phyloP scores from a whole-genome alignment of 2,329 filamentous ascomycete species.

The Neocucurbitaria cava region DNA sequence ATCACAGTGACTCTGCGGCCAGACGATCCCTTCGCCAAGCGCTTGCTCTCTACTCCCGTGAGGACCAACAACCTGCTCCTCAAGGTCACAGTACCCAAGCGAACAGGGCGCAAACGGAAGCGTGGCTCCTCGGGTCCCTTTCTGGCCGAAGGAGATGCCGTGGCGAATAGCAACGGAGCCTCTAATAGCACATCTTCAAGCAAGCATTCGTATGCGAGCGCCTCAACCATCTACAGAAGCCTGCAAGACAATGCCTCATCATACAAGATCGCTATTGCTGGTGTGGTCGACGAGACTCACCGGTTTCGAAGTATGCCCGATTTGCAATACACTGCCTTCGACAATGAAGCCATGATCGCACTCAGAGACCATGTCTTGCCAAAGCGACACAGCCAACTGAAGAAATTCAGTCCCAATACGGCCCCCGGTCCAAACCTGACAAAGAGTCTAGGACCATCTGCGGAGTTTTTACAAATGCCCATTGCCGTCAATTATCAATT shows the following conservation, averaged over 20 bases:
- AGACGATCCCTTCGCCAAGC: conserved; percentile 78
- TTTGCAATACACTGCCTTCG: conserved; percentile 78
- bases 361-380: conserved; percentile 75
- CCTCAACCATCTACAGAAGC: conserved; percentile 62
- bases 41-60: conserved; percentile 77
- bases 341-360: conserved; percentile 72
- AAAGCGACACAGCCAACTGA: conserved; percentile 68
- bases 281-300: conserved; percentile 79
- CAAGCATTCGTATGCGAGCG: conserved; percentile 23
- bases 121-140: conserved; percentile 74
- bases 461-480: conserved; percentile 75
- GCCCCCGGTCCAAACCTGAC: conserved; percentile 62
- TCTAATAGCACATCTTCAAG: not conserved
- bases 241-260: conserved; percentile 73
- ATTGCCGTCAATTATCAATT: conserved; percentile 77
- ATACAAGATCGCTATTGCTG: conserved; percentile 74
- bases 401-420: conserved; percentile 64
- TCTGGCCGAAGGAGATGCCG: conserved; percentile 42
- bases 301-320: conserved; percentile 86
- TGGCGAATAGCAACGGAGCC: not conserved
- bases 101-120: conserved; percentile 86
- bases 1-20: conserved; percentile 78
- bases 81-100: conserved; percentile 83
- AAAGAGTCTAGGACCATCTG: conserved; percentile 78
- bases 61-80: conserved; percentile 83